These are phyloP conservation scores for Exutisphaerella laricina DNA, from an alignment of 2,329 filamentous ascomycete genomes.

Conservation along the genomic window DNA sequence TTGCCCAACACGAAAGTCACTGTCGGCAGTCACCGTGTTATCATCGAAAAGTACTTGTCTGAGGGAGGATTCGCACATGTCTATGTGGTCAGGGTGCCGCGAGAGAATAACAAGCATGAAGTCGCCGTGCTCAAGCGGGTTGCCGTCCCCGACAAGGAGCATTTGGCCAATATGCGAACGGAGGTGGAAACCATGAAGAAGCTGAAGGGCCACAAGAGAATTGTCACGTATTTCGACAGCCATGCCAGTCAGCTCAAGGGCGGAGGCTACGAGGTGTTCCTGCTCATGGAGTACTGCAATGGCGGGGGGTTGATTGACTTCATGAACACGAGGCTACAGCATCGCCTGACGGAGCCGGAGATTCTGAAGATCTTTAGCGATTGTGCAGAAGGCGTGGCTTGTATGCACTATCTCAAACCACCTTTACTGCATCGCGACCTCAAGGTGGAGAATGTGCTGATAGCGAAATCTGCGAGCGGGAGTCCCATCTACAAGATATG, in stretches of 20 bases:
- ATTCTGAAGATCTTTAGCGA: conserved; percentile 96
- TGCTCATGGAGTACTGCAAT: conserved; percentile 96
- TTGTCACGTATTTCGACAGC: conserved; percentile 97
- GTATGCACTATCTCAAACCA: conserved; percentile 98
- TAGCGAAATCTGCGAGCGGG: conserved; percentile 56
- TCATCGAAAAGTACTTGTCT: conserved; percentile 95
- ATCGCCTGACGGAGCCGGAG: conserved; percentile 93
- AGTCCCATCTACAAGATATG: conserved; percentile 85
- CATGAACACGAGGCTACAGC: conserved; percentile 97
- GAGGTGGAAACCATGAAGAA: conserved; percentile 99
- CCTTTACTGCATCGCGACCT: conserved; percentile 87
- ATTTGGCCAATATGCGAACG: conserved; percentile 90
- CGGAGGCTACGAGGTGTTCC: conserved; percentile 93
- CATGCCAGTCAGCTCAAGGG: conserved; percentile 90
- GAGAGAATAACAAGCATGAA: conserved; percentile 70
- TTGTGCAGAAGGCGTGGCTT: conserved; percentile 91
- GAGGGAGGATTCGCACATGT: conserved; percentile 98
- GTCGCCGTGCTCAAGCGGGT: conserved; percentile 88
- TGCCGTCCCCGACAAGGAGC: conserved; percentile 91
- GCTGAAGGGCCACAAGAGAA: conserved; percentile 89
- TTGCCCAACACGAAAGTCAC: conserved; percentile 92
- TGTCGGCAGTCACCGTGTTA: conserved; percentile 83
- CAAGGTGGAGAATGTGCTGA: conserved; percentile 97
- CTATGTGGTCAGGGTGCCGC: conserved; percentile 84
- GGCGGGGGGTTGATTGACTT: conserved; percentile 97